Conservation (phyloP, 2,329 filamentous ascomycete genomes). For the Talaromyces verruculosus region DNA sequence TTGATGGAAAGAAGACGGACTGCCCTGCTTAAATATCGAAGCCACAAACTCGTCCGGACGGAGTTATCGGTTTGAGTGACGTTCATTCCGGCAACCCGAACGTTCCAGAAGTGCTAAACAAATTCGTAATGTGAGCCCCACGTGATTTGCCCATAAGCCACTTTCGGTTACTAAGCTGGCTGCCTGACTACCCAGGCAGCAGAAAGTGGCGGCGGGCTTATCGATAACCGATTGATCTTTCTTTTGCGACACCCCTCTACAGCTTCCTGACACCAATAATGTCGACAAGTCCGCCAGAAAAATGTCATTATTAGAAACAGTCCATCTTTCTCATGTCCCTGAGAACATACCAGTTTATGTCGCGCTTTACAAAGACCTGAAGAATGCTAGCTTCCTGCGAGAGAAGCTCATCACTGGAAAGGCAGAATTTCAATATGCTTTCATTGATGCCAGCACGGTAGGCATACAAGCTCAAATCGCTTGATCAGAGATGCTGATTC, state of each 20-base stretch:
- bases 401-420: constrained; percentile 84
- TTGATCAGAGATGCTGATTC: constrained; percentile 11
- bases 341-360: constrained; percentile 66
- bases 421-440: constrained; percentile 83
- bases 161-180: not conserved
- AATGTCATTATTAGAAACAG: constrained; percentile 57
- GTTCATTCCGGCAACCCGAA: constrained; percentile 33
- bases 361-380: constrained; percentile 71
- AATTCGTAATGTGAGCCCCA: constrained; percentile 1
- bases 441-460: constrained; percentile 82
- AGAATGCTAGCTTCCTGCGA: constrained; percentile 75
- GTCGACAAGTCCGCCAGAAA: not conserved
- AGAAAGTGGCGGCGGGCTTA: not conserved
- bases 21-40: not conserved
- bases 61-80: constrained; percentile 23
- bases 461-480: constrained; percentile 28
- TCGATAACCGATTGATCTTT: constrained; percentile 13
- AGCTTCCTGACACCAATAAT: not conserved
- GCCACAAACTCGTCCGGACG: not conserved
- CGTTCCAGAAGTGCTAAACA: constrained; percentile 37
- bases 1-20: constrained; percentile 21
- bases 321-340: constrained; percentile 75
- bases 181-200: not conserved
- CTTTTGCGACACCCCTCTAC: not conserved
- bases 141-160: constrained; percentile 10